phyloP scores from a whole-genome alignment of 164 flowering plant species.

The Amborella trichopoda region DNA sequence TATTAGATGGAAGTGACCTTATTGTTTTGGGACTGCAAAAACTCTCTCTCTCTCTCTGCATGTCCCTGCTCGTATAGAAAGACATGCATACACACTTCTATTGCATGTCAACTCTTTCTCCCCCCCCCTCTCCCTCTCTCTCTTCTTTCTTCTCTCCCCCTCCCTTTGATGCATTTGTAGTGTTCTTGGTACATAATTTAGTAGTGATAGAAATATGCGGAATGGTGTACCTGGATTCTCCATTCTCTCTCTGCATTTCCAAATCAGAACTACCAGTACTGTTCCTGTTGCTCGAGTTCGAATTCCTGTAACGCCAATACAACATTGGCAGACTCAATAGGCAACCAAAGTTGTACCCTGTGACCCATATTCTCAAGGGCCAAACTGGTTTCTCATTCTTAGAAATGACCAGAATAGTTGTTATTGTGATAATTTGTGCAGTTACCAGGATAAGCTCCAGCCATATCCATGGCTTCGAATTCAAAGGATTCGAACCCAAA shows the following conservation, averaged over 20 bases:
- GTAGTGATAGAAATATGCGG: too few relatives aligned
- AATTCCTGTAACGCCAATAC: slow-evolving; percentile 51
- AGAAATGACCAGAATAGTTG: slow-evolving; percentile 36
- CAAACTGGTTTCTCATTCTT: slow-evolving; percentile 69
- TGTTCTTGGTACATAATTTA: too few relatives aligned
- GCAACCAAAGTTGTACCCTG: slow-evolving; percentile 71
- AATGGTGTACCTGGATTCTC: slow-evolving; percentile 72
- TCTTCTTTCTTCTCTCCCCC: too few relatives aligned
- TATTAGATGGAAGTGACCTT: too few relatives aligned
- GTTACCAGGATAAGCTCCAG: slow-evolving; percentile 51
- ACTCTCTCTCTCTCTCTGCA: too few relatives aligned
- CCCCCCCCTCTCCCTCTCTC: too few relatives aligned
- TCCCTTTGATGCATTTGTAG: too few relatives aligned
- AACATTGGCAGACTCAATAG: slow-evolving; percentile 47
- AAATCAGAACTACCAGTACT: slow-evolving; percentile 21
- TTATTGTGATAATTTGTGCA: slow-evolving; percentile 44
- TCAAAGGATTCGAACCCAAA: slow-evolving; percentile 79
- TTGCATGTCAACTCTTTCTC: too few relatives aligned
- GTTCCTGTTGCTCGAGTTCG: slow-evolving; percentile 24
- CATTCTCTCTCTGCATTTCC: slow-evolving; percentile 45
- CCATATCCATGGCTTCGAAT: slow-evolving; percentile 64
- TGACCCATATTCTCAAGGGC: slow-evolving; percentile 85
- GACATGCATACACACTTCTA: too few relatives aligned
- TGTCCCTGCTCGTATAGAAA: too few relatives aligned
- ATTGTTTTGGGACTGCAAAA: too few relatives aligned